Percentiles rank a stretch among this genome's conserved stretches.
Evolutionary conservation across 805 yeast species (phyloP).

Genomic region (Yarrowia phangngaensis): DNA sequence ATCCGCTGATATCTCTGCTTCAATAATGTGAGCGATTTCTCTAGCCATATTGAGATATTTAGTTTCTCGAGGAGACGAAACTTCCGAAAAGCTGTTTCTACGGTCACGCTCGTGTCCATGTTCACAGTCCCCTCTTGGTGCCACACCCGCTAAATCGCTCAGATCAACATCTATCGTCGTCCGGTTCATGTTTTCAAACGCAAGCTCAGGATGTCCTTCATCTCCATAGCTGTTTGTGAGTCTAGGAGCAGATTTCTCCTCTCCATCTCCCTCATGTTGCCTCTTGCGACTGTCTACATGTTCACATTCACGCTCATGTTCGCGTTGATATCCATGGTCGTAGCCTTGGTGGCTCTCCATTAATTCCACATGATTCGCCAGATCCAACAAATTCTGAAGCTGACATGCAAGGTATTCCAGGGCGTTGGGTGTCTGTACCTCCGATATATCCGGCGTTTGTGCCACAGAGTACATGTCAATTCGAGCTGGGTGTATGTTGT

Average conservation of each 20-base stretch:
- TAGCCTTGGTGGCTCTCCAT: neutral
- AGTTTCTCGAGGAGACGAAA: neutral
- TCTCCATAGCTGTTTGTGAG: slow-evolving; percentile 4
- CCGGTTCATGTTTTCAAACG: slow-evolving; percentile 16
- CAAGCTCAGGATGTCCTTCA: slow-evolving; percentile 17
- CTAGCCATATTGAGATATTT: slow-evolving; percentile 7
- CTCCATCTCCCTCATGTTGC: neutral
- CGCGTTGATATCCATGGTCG: neutral
- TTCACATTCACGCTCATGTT: neutral
- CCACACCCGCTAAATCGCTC: neutral
- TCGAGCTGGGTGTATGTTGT: too few species aligned
- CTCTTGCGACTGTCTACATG: neutral
- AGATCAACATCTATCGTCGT: slow-evolving; percentile 3
- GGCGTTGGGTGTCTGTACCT: neutral
- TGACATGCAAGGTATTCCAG: slow-evolving; percentile 1
- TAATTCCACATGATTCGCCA: neutral
- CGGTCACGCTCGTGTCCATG: neutral
- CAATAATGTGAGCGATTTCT: slow-evolving; percentile 3
- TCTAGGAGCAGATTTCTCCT: neutral
- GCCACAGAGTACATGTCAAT: neutral
- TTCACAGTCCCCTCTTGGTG: neutral
- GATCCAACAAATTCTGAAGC: slow-evolving; percentile 19
- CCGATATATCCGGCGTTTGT: slow-evolving; percentile 5
- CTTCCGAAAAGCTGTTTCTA: too few species aligned
- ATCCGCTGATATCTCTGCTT: neutral